Base-by-base conservation (phyloP, 148 eudicot species). In the Amaranthus cruentus region DNA sequence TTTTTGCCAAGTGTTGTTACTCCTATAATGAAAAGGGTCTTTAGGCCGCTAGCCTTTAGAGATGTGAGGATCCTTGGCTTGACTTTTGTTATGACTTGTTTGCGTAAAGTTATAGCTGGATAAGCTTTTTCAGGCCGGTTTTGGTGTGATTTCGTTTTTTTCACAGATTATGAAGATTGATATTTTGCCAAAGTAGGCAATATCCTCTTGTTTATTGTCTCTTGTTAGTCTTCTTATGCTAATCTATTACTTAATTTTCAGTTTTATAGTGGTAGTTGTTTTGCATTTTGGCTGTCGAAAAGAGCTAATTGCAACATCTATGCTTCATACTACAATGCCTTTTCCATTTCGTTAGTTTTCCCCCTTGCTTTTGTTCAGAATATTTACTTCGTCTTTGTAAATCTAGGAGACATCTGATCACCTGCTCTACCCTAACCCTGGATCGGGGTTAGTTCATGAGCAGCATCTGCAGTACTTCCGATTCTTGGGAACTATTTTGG, bases 351-450 rank as follows among this genome's bases (percentile, higher is more conserved):
- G 11, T 68, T 44, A 61, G 54, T 43, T 59, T 59, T n/a, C 7
- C 48, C 0, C 7, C 2, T 52, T 47, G 69, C 53, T 70, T 58
- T 48, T 7, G 21, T 0, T 15, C 3, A 6, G 18, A 71, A 46
- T 44, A 9, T 72, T 4, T 59, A 57, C 18, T 67, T 66, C 72
- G 73, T 60, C 60, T 43, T 81, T 79, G 43, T 77, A 61, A 58
- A 72, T 79, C 67, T 81, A 95, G 98, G 98, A 95, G 84, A 90
- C 98, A 53, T 75, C 85, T 4, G 96, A 88, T 83, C 98, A 95
- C 77, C 96, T 95, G 62, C 98, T 95, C 78, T 95, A 95, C 74
- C 98, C 98, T 42, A 95, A 95, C 85, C 98, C 98, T 70, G 97
- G 96, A 82, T 95, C 98, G 76, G 96, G 90, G 79, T 75, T 91